Percentiles rank a stretch among this genome's conserved stretches.
phyloP scores from a whole-genome alignment of 2,329 filamentous ascomycete genomes.

The Ciborinia camelliae region DNA sequence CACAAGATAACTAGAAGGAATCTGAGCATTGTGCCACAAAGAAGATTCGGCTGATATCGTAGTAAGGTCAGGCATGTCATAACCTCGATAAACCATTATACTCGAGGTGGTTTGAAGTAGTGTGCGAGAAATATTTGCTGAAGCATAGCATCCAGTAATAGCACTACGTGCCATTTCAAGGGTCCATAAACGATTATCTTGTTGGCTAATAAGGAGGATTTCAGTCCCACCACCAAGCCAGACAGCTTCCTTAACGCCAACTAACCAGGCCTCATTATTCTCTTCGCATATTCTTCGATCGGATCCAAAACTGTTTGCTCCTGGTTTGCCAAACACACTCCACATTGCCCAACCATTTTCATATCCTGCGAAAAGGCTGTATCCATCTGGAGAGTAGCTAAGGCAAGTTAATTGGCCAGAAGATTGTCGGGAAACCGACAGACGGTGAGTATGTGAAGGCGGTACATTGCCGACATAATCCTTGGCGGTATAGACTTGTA shows the following conservation, averaged over 20 bases:
- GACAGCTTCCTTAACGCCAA: slow-evolving; percentile 69
- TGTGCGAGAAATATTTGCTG: slow-evolving; percentile 85
- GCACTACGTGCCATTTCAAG: slow-evolving; percentile 92
- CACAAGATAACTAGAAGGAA: slow-evolving; percentile 79
- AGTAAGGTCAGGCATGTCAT: slow-evolving; percentile 85
- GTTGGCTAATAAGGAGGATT: slow-evolving; percentile 67
- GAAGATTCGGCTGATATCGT: slow-evolving; percentile 89
- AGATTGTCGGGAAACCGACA: slow-evolving; percentile 63
- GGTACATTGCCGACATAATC: slow-evolving; percentile 94
- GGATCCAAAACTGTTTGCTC: slow-evolving; percentile 76
- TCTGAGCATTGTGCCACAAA: slow-evolving; percentile 89
- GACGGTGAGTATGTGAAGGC: slow-evolving; percentile 71
- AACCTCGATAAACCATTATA: slow-evolving; percentile 89
- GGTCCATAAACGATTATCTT: slow-evolving; percentile 77
- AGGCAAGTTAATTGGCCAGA: slow-evolving; percentile 73
- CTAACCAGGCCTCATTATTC: slow-evolving; percentile 82
- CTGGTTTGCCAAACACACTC: slow-evolving; percentile 94
- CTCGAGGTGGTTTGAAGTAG: slow-evolving; percentile 84
- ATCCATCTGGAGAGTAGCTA: slow-evolving; percentile 89
- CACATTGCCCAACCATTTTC: slow-evolving; percentile 91
- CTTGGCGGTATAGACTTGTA: slow-evolving; percentile 86
- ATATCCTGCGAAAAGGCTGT: slow-evolving; percentile 92
- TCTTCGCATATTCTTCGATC: slow-evolving; percentile 60
- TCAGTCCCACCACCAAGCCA: slow-evolving; percentile 91
- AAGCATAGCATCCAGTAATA: slow-evolving; percentile 86